phyloP scores from a whole-genome alignment of 306 rosid species.

The Citrullus amarus region DNA sequence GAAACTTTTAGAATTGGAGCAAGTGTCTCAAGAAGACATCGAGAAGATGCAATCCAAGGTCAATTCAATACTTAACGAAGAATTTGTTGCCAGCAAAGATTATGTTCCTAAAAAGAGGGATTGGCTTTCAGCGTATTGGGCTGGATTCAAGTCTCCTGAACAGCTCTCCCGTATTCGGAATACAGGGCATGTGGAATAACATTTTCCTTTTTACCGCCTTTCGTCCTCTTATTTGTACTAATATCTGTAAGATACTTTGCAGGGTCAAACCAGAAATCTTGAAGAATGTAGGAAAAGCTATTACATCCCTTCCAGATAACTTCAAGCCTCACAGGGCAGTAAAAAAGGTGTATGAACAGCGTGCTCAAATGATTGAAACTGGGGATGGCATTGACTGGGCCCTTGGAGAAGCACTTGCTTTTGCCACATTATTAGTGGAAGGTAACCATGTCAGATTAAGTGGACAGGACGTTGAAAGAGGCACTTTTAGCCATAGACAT shows the following conservation, averaged over 20 bases:
- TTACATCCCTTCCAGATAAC: constrained; percentile 58
- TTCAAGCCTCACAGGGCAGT: constrained; percentile 81
- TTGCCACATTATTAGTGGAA: constrained; percentile 73
- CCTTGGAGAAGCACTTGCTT: constrained; percentile 90
- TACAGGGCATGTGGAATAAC: constrained; percentile 54
- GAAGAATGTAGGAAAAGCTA: constrained; percentile 83
- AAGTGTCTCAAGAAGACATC: constrained; percentile 52
- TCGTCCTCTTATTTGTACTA: constrained; percentile 1
- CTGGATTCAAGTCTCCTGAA: constrained; percentile 91
- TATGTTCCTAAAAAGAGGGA: constrained; percentile 74
- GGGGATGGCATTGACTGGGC: constrained; percentile 98
- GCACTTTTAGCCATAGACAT: constrained; percentile 94
- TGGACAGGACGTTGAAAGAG: constrained; percentile 98
- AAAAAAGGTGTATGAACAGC: constrained; percentile 74
- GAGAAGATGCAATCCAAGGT: constrained; percentile 62
- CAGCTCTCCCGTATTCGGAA: constrained; percentile 83
- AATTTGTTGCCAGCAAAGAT: constrained; percentile 79
- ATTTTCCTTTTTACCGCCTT: constrained; percentile 2
- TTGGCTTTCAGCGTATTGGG: constrained; percentile 96
- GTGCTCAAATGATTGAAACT: constrained; percentile 81
- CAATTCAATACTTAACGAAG: constrained; percentile 66
- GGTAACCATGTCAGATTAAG: constrained; percentile 91
- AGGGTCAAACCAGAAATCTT: constrained; percentile 89
- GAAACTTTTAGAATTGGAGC: constrained; percentile 64
- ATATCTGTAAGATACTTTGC: constrained; percentile 12